phyloP scores from a whole-genome alignment of 73 alveolate species.

The Paramecium primaurelia region DNA sequence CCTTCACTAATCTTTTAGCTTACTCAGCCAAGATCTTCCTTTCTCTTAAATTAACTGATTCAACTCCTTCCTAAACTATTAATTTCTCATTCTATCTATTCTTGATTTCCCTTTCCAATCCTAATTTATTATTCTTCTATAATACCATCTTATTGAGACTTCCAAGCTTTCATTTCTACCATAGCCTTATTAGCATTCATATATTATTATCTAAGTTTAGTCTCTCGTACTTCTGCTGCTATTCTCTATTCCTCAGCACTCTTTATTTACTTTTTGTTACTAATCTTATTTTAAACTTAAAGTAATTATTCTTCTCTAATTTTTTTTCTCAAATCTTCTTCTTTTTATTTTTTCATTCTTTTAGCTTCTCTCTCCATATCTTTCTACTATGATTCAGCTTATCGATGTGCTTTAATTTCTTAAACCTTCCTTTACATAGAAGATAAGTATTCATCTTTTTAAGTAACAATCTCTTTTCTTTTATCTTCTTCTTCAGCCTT shows the following conservation, averaged over 20 bases:
- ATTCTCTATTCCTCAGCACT: slow-evolving; percentile 93
- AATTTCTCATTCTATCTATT: slow-evolving; percentile 88
- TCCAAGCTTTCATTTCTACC: slow-evolving; percentile 97
- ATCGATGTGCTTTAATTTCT: slow-evolving; percentile 60
- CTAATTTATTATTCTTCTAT: background rate
- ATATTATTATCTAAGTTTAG: slow-evolving; percentile 91
- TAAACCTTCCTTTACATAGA: slow-evolving; percentile 56
- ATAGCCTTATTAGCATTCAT: slow-evolving; percentile 93
- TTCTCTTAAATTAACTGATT: slow-evolving; percentile 88
- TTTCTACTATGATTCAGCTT: slow-evolving; percentile 55
- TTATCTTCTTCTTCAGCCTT: slow-evolving; percentile 83
- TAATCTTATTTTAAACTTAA: slow-evolving; percentile 86
- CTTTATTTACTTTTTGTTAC: slow-evolving; percentile 83
- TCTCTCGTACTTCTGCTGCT: slow-evolving; percentile 94
- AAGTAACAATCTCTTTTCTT: slow-evolving; percentile 84
- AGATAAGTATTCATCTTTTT: slow-evolving; percentile 67
- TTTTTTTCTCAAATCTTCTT: slow-evolving; percentile 77
- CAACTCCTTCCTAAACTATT: slow-evolving; percentile 84
- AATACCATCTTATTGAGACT: slow-evolving; percentile 88
- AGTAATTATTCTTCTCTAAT: slow-evolving; percentile 93
- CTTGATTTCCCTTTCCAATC: slow-evolving; percentile 96
- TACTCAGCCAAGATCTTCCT: slow-evolving; percentile 73
- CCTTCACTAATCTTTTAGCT: slow-evolving; percentile 78
- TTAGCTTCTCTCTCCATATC: slow-evolving; percentile 84
- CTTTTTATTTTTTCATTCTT: slow-evolving; percentile 74